Base-by-base conservation (phyloP, 2,329 filamentous ascomycete genomes). In the Blastomyces emzantsi region DNA sequence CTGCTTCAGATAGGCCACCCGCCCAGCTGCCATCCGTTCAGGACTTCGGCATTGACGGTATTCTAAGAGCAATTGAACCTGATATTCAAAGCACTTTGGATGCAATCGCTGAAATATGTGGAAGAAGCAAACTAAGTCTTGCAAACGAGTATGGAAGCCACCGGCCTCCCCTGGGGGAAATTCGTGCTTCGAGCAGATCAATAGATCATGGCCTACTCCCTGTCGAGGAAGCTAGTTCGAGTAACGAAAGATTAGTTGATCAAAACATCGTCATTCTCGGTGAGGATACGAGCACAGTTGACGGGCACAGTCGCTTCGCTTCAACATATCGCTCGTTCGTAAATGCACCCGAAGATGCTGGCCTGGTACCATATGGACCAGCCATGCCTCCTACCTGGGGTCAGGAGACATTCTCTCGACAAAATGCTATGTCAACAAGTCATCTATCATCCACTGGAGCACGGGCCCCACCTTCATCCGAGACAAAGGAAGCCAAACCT, bases 61-160 rank as follows among this genome's bases (percentile, higher is more conserved):
- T 85, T 64, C 74, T 85, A 17, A 77, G 78, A 30, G 81, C 83
- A 36, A 82, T 85, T 63, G 82, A 85, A 63, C 80, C 82, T 15
- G 83, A 86, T 67, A 83, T 87, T 57, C 76, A 81, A 66, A 75
- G 75, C 17, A 84, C 84, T 11, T 78, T 87, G 62, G 82, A 86
- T 69, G 82, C 83, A 19, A 87, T 87, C 67, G 83, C 84, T 30
- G 83, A 86, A 68, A 86, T 87, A 65, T 85, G 83, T 67, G 84
- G 85, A 3, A 78, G 83, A 64, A 87, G 83, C 72, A 81, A 81
- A 67, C 75, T 86, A 69, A 86, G 83, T 68, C 74, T 87, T 64
- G 83, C 85, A 11, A 83, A 87, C 69, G 84, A 87, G 70, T 85
- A 87, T 70, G 81, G 80, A 43, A 83, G 83, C 54, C 85, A 87